Evolutionary conservation across 306 rosid species (phyloP).

Genomic region (Castanospermum australe): DNA sequence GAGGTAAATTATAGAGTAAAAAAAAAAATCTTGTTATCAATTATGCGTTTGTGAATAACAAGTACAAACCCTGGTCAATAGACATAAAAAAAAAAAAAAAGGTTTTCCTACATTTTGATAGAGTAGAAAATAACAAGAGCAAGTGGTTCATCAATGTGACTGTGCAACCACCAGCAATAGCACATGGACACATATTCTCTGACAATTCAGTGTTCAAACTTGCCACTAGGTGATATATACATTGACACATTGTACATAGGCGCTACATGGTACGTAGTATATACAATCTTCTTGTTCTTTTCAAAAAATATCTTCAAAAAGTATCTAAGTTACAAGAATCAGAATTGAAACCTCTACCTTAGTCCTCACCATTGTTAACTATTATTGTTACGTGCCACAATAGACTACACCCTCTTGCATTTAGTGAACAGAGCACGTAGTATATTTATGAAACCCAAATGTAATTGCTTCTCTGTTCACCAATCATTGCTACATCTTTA

Average conservation of each 20-base stretch:
- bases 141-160: slow-evolving; percentile 23
- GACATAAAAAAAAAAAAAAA: neutral
- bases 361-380: too few species aligned
- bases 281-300: neutral
- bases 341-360: neutral
- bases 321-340: neutral
- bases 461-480: neutral
- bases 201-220: slow-evolving; percentile 7
- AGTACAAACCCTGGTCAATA: slow-evolving; percentile 4
- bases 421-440: neutral
- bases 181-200: slow-evolving; percentile 26
- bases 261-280: neutral
- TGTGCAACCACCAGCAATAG: slow-evolving; percentile 39
- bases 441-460: neutral
- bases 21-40: neutral
- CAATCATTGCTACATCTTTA: neutral
- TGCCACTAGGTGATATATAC: too few species aligned
- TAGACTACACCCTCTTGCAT: neutral
- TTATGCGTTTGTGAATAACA: neutral
- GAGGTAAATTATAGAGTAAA: neutral
- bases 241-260: too few species aligned
- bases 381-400: neutral
- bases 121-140: slow-evolving; percentile 26
- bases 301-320: too few species aligned
- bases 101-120: slow-evolving; percentile 20